phyloP scores from a whole-genome alignment of 768 basidiomycete genomes.

The Roridomyces roridus region DNA sequence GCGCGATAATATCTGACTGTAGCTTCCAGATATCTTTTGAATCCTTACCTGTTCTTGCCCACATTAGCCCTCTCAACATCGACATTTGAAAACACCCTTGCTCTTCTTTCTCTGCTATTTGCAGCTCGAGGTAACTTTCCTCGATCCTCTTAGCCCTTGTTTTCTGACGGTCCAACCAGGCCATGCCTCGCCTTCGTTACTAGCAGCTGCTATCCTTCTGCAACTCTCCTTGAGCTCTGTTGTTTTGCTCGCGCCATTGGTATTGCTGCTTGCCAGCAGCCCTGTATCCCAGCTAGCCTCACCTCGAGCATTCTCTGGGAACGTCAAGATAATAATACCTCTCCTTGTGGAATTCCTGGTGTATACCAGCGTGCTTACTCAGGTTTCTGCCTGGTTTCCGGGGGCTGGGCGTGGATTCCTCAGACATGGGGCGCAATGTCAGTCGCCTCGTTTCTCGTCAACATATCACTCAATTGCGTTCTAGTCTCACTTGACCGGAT shows the following conservation, averaged over 20 bases:
- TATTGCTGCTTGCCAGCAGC: constrained; percentile 66
- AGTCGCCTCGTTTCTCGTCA: too few relatives aligned
- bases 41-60: constrained; percentile 87
- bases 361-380: constrained; percentile 55
- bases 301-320: constrained; percentile 47
- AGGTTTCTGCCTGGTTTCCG: constrained; percentile 63
- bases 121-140: constrained; percentile 64
- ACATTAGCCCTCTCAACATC: constrained; percentile 85
- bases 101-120: constrained; percentile 71
- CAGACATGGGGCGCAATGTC: constrained; percentile 92
- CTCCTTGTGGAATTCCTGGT: constrained; percentile 55
- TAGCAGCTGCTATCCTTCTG: constrained; percentile 72
- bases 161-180: constrained; percentile 47
- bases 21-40: constrained; percentile 75
- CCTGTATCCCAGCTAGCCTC: constrained; percentile 75
- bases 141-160: constrained; percentile 25
- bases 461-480: too few relatives aligned
- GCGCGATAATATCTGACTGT: background rate
- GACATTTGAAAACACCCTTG: constrained; percentile 77
- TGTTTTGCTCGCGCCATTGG: constrained; percentile 68
- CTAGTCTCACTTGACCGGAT: constrained; percentile 82
- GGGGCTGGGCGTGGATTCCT: constrained; percentile 69
- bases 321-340: constrained; percentile 37
- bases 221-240: constrained; percentile 77
- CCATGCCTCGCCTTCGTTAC: constrained; percentile 58